Base-by-base conservation (phyloP, 345 rosid genomes). In the Turnera subulata region DNA sequence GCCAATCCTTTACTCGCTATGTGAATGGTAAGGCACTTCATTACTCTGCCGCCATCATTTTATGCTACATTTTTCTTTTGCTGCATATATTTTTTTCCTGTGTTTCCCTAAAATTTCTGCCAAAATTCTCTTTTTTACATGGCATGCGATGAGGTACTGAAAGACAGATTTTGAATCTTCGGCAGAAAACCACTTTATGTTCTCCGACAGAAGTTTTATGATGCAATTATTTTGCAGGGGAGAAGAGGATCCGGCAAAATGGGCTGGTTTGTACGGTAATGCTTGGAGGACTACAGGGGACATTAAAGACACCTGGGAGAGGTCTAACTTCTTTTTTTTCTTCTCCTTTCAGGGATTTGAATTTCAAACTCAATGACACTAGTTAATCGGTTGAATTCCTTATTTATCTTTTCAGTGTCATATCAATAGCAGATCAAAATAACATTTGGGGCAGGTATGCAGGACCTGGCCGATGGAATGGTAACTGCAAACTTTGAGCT, bases 231-330 rank as follows among this genome's bases (percentile, higher is more conserved):
- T 7, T 55, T 4, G 18, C 18, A 67, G 72, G 72, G 72, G 72
- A 55, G 26, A 60, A 54, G 62, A 55, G 55, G 0, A 67, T 2
- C 66, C 72, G 1, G 72, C 72, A 12, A 61, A 40, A 61, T 67
- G 66, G 72, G 72, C 66, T 42, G 61, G 62, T 24, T 13, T 6
- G 11, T 55, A 54, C 23, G 66, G 72, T 17, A 61, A 67, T 47
- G 53, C 66, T 17, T 67, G 72, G 72, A 67, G 72, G 38, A 67
- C 72, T 38, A 67, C 72, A 22, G 72, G 66, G 45, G 72, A 67
- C 18, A 61, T 67, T 35, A 61, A 61, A 10, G 72, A 67, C 56
- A 39, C 37, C 6, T 67, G 56, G 61, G 66, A 32, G 6, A 61
- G 72, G 66, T 67, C 21, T 11, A 44, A 2, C 16, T 16, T 23